Conservation (phyloP, 495 filamentous ascomycete species). For the Thozetella sp. region DNA sequence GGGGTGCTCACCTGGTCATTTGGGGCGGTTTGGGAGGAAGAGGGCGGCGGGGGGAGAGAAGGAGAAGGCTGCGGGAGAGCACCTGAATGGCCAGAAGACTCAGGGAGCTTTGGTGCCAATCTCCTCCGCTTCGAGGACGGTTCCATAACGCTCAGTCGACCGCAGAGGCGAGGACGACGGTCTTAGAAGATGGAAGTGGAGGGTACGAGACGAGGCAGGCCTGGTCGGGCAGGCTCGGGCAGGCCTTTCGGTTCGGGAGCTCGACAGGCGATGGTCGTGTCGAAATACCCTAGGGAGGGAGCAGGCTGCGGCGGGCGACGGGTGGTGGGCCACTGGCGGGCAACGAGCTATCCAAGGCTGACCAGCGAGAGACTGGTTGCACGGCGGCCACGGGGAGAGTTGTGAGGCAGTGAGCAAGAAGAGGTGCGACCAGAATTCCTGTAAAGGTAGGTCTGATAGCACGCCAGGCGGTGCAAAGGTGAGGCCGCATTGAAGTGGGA, state of each 20-base stretch:
- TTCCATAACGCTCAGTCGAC: constrained; percentile 36
- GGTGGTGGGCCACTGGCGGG: too few species aligned
- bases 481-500: constrained; percentile 17
- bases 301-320: not conserved
- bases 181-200: too few species aligned
- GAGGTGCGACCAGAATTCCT: not conserved
- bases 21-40: constrained; percentile 18
- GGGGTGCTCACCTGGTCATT: constrained; percentile 25
- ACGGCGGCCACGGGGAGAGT: not conserved
- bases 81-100: constrained; percentile 5
- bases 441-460: not conserved
- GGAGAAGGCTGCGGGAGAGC: constrained; percentile 3
- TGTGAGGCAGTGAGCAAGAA: not conserved
- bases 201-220: too few species aligned
- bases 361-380: not conserved
- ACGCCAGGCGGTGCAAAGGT: constrained; percentile 5
- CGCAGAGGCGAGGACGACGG: too few species aligned
- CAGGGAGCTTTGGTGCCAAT: constrained; percentile 35
- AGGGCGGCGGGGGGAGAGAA: constrained; percentile 7
- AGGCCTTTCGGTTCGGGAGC: too few species aligned
- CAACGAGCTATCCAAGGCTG: too few species aligned
- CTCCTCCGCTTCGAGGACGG: constrained; percentile 35
- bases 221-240: too few species aligned
- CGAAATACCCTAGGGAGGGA: not conserved
- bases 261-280: too few species aligned